phyloP scores from a whole-genome alignment of 202 grass and related monocot genomes.

The Setaria italica region DNA sequence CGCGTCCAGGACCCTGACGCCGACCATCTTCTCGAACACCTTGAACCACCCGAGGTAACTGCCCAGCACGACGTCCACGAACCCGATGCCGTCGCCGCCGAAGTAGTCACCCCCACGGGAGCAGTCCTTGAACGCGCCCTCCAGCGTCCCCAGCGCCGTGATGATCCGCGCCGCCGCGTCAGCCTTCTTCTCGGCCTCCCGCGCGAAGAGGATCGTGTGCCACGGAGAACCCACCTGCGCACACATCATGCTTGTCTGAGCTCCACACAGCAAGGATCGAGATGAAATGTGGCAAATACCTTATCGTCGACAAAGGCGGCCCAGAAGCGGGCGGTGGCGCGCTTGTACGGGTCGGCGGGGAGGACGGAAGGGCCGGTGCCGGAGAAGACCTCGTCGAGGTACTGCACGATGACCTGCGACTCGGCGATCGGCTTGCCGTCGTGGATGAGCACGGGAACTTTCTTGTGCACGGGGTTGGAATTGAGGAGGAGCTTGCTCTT shows the following conservation, averaged over 20 bases:
- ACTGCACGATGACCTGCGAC: slow-evolving; percentile 63
- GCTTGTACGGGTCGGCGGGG: slow-evolving; percentile 40
- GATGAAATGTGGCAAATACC: neutral
- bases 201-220: slow-evolving; percentile 49
- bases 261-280: no score
- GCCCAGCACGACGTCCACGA: slow-evolving; percentile 56
- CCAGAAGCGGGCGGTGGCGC: slow-evolving; percentile 64
- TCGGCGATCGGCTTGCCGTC: slow-evolving; percentile 47
- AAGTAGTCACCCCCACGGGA: slow-evolving; percentile 41
- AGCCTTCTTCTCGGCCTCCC: slow-evolving; percentile 38
- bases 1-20: slow-evolving; percentile 47
- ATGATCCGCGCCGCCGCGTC: slow-evolving; percentile 18
- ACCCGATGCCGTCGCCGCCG: slow-evolving; percentile 46
- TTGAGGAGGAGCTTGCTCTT: slow-evolving; percentile 61
- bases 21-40: slow-evolving; percentile 51
- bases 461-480: slow-evolving; percentile 62
- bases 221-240: slow-evolving; percentile 42
- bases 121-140: slow-evolving; percentile 31
- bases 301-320: slow-evolving; percentile 64
- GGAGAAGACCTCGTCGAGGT: slow-evolving; percentile 54
- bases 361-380: slow-evolving; percentile 33
- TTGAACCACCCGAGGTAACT: slow-evolving; percentile 60
- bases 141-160: slow-evolving; percentile 41
- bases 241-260: neutral
- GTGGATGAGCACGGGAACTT: slow-evolving; percentile 71